Percentiles rank a stretch among this genome's conserved stretches.
Evolutionary conservation across 306 rosid species (phyloP).

Genomic region (Dryas alaskensis): DNA sequence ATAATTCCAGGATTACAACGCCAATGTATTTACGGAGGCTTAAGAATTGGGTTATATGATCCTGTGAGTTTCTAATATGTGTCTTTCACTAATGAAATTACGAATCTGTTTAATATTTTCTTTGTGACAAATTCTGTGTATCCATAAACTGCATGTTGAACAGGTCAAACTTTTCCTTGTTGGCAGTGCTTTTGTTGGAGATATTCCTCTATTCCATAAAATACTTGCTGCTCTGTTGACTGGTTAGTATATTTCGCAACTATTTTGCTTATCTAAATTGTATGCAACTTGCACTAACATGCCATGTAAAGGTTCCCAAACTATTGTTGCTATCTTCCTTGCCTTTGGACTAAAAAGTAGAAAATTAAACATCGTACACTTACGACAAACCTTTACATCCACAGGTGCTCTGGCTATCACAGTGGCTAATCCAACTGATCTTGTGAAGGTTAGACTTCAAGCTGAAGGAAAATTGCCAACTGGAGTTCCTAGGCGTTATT

Average conservation of each 20-base stretch:
- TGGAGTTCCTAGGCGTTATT: conserved; percentile 87
- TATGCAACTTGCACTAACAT: conserved; percentile 18
- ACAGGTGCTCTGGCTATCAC: conserved; percentile 89
- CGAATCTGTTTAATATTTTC: not conserved
- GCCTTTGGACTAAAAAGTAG: not conserved
- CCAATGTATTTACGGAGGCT: conserved; percentile 92
- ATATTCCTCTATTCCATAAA: conserved; percentile 75
- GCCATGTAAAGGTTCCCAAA: not conserved
- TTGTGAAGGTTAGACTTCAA: conserved; percentile 95
- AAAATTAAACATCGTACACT: conserved; percentile 10
- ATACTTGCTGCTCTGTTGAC: conserved; percentile 87
- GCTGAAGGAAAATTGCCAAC: conserved; percentile 78
- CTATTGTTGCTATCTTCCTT: conserved; percentile 5
- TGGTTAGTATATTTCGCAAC: conserved; percentile 51
- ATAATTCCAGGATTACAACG: conserved; percentile 93
- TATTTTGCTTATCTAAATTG: not conserved
- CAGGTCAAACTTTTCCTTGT: conserved; percentile 89
- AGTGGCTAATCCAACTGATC: conserved; percentile 92
- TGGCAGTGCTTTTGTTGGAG: conserved; percentile 81
- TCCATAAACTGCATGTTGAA: conserved; percentile 44
- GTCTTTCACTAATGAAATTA: conserved; percentile 30
- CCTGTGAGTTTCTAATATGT: conserved; percentile 71
- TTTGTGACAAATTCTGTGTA: conserved; percentile 36
- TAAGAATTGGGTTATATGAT: conserved; percentile 91
- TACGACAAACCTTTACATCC: conserved; percentile 5